phyloP scores from a whole-genome alignment of 2,329 filamentous ascomycete species.

The Penicillium sp. region DNA sequence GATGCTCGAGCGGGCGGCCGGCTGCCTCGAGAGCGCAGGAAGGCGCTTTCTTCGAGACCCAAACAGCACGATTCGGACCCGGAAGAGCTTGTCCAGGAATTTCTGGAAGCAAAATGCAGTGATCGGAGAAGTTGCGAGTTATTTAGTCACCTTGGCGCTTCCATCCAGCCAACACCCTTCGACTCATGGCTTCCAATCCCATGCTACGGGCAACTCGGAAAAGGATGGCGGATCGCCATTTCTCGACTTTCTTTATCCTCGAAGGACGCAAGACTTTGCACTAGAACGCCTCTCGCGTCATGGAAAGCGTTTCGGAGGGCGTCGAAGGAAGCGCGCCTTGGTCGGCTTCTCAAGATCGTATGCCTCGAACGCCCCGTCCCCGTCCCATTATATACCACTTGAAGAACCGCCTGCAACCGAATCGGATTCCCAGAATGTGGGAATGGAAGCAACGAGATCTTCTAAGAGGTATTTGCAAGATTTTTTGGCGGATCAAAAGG shows the following conservation, averaged over 20 bases:
- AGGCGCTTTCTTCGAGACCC: slow-evolving; percentile 41
- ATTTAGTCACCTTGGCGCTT: slow-evolving; percentile 30
- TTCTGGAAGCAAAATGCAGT: slow-evolving; percentile 33
- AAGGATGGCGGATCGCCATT: slow-evolving; percentile 21
- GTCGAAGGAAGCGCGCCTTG: slow-evolving; percentile 23
- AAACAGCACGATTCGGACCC: slow-evolving; percentile 34
- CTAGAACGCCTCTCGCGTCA: slow-evolving; percentile 20
- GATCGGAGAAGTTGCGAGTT: slow-evolving; percentile 26
- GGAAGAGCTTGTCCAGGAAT: slow-evolving; percentile 29
- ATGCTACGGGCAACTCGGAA: slow-evolving; percentile 7
- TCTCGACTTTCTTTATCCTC: slow-evolving; percentile 40
- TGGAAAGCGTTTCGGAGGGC: slow-evolving; percentile 19
- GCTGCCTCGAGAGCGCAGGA: slow-evolving; percentile 47
- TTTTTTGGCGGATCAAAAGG: slow-evolving; percentile 13
- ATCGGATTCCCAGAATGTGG: background rate
- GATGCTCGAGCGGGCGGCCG: slow-evolving; percentile 49
- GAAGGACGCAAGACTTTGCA: slow-evolving; percentile 20
- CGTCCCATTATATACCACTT: slow-evolving; percentile 2
- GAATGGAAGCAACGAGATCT: slow-evolving; percentile 2
- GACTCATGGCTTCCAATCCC: slow-evolving; percentile 12
- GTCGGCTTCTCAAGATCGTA: slow-evolving; percentile 23
- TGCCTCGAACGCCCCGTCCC: slow-evolving; percentile 18
- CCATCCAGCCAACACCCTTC: slow-evolving; percentile 14
- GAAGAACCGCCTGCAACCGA: background rate
- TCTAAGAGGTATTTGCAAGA: slow-evolving; percentile 15